A percentile compares a stretch with the other conserved stretches of the same genome.
Conservation (phyloP, 306 rosid species). For the Dicorynia guianensis region DNA sequence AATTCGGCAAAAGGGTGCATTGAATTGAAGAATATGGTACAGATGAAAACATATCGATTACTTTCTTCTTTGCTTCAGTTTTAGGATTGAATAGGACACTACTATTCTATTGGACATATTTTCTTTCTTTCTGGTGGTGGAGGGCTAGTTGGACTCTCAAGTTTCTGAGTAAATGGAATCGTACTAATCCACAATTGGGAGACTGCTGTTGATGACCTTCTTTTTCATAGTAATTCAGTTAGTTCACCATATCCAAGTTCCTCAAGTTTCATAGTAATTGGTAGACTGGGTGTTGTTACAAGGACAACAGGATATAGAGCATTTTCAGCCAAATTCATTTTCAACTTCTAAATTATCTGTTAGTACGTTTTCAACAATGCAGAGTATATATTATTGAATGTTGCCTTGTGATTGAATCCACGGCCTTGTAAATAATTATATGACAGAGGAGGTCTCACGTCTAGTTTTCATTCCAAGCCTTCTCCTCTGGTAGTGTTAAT, state of each 20-base stretch:
- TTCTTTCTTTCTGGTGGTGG: neutral
- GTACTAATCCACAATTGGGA: constrained; percentile 18
- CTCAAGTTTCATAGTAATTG: too few relatives aligned
- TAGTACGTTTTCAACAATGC: neutral
- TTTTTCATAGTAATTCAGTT: constrained; percentile 19
- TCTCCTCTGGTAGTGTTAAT: neutral
- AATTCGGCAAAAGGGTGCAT: constrained; percentile 16
- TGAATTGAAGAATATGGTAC: neutral
- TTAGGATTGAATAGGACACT: neutral
- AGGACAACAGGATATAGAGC: neutral
- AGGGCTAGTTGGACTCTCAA: neutral
- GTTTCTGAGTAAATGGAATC: constrained; percentile 27
- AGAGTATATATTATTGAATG: neutral
- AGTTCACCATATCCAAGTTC: neutral
- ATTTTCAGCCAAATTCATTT: neutral
- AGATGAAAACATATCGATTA: too few relatives aligned
- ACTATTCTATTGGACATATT: neutral
- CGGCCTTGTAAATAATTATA: too few relatives aligned
- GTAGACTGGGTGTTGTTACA: too few relatives aligned
- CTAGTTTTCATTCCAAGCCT: neutral
- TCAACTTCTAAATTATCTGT: neutral
- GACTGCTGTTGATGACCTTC: constrained; percentile 11
- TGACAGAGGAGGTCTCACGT: neutral
- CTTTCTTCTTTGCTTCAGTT: neutral
- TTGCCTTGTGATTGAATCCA: neutral